Percentiles rank a stretch among this genome's conserved stretches.
Conservation (phyloP, 1,139 yeast genomes). For the Taphrina wiesneri region DNA sequence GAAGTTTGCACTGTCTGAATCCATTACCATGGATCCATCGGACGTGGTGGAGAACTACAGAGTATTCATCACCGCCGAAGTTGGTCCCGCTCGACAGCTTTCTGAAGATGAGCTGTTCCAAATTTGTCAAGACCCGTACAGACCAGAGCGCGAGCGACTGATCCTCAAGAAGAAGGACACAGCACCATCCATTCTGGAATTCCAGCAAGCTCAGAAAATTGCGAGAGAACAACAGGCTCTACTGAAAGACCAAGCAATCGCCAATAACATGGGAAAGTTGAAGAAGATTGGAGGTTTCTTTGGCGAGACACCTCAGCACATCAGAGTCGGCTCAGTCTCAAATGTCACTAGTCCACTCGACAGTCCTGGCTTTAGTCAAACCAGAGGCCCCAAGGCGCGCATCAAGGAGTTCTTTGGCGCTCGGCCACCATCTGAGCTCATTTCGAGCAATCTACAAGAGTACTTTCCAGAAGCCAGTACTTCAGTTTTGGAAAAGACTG, state of each 20-base stretch:
- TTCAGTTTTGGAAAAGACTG: conserved; percentile 71
- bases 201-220: conserved; percentile 60
- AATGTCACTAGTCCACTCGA: neutral
- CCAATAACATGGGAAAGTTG: conserved; percentile 32
- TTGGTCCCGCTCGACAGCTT: conserved; percentile 54
- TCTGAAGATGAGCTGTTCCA: conserved; percentile 81
- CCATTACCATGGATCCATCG: conserved; percentile 18
- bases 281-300: conserved; percentile 36
- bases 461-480: conserved; percentile 86
- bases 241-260: conserved; percentile 29
- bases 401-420: conserved; percentile 67
- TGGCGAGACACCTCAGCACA: conserved; percentile 34
- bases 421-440: conserved; percentile 89
- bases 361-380: neutral
- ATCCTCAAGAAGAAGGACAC: conserved; percentile 67
- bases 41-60: conserved; percentile 18
- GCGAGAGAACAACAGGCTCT: conserved; percentile 39
- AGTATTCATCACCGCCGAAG: conserved; percentile 43
- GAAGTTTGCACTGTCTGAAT: conserved; percentile 48
- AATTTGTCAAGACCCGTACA: conserved; percentile 72
- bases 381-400: conserved; percentile 39
- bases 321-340: conserved; percentile 8
- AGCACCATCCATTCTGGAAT: conserved; percentile 65
- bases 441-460: conserved; percentile 83
- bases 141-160: conserved; percentile 70